These are phyloP conservation scores for Houttuynia cordata DNA, from an alignment of 164 flowering plant species.

Conservation along the genomic window DNA sequence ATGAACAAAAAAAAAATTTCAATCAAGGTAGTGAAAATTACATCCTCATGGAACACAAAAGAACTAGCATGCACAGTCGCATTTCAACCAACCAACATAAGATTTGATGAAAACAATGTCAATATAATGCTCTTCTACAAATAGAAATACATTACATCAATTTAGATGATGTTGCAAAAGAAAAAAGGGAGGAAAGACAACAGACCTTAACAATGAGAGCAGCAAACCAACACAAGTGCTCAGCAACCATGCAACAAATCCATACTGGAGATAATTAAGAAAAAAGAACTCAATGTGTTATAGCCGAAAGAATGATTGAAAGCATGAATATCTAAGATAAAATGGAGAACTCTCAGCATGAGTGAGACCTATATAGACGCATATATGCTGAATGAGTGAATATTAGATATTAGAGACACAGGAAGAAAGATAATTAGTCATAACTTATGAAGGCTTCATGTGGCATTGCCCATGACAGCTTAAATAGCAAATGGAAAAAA, in stretches of 20 bases:
- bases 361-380: too few relatives aligned
- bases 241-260: conserved; percentile 84
- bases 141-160: background rate
- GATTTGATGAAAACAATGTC: background rate
- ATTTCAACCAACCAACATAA: too few relatives aligned
- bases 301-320: background rate
- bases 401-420: background rate
- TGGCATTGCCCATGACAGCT: too few relatives aligned
- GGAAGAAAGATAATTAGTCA: background rate
- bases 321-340: background rate
- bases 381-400: background rate
- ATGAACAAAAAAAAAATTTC: too few relatives aligned
- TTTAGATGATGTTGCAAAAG: background rate
- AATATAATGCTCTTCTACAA: background rate
- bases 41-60: too few relatives aligned
- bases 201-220: conserved; percentile 85
- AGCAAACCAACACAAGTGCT: conserved; percentile 87
- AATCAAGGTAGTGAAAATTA: too few relatives aligned
- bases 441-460: background rate
- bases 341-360: too few relatives aligned
- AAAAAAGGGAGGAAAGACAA: background rate
- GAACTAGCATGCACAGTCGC: too few relatives aligned
- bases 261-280: conserved; percentile 56
- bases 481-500: too few relatives aligned
- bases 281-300: background rate